phyloP scores from a whole-genome alignment of 371 early-diverging fungal genomes.

The Saksenaea oblongispora region DNA sequence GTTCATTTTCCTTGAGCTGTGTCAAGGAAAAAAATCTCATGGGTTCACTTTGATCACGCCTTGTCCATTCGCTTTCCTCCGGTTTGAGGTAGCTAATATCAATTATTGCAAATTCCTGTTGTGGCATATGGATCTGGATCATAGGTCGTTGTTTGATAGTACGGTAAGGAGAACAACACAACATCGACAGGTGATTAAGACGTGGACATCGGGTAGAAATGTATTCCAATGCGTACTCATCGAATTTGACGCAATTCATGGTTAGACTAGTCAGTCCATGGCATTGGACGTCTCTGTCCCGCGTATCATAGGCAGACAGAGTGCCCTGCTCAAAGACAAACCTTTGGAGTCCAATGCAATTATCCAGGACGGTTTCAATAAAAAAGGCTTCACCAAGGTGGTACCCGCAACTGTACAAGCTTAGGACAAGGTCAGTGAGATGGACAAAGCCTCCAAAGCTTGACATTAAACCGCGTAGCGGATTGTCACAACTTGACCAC shows the following conservation, averaged over 20 bases:
- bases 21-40: background rate
- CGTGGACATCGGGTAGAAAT: background rate
- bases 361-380: background rate
- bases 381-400: constrained; percentile 1
- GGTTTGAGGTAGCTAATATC: constrained; percentile 1
- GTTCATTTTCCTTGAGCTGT: background rate
- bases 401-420: background rate
- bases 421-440: background rate
- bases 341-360: background rate
- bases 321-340: constrained; percentile 2
- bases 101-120: background rate
- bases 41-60: background rate
- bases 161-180: background rate
- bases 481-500: constrained; percentile 1
- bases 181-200: background rate
- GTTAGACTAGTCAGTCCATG: constrained; percentile 1
- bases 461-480: background rate
- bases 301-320: background rate
- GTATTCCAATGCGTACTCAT: background rate
- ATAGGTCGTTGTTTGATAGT: background rate
- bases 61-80: background rate
- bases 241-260: background rate
- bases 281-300: background rate
- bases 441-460: background rate
- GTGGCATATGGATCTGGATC: background rate